Evolutionary conservation across 768 basidiomycete genomes (phyloP).

Genomic region (Pholiota microspora): DNA sequence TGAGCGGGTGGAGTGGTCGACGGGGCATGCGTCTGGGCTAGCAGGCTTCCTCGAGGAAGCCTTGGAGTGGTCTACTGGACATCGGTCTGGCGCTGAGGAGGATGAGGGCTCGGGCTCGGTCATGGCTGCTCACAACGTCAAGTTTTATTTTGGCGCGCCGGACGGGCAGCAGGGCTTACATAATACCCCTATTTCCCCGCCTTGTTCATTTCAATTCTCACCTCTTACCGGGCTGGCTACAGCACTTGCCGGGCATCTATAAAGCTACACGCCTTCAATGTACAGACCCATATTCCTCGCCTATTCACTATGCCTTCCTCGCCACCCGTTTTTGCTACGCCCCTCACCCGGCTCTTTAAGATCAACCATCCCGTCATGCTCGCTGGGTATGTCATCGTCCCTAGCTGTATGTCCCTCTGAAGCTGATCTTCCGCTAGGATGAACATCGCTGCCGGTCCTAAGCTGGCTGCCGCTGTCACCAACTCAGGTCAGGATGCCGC

Average conservation of each 20-base stretch:
- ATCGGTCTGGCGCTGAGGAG: constrained; percentile 32
- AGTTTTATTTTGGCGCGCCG: constrained; percentile 13
- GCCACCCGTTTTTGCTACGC: constrained; percentile 62
- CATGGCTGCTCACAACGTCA: constrained; percentile 29
- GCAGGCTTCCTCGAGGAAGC: neutral
- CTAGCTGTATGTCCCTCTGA: neutral
- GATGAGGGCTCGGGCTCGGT: constrained; percentile 19
- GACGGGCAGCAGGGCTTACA: constrained; percentile 15
- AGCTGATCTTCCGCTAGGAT: constrained; percentile 43
- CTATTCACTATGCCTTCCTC: constrained; percentile 61
- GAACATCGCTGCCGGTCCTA: constrained; percentile 87
- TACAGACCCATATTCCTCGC: constrained; percentile 9
- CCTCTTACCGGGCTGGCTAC: constrained; percentile 6
- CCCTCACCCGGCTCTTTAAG: constrained; percentile 71
- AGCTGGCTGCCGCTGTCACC: constrained; percentile 86
- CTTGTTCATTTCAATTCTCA: neutral
- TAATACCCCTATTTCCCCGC: constrained; percentile 7
- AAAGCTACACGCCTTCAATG: constrained; percentile 5
- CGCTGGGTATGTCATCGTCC: constrained; percentile 48
- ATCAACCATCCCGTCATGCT: constrained; percentile 86
- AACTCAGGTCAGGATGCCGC: constrained; percentile 57
- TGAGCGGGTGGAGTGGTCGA: constrained; percentile 37
- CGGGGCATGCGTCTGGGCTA: constrained; percentile 33
- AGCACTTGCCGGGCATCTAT: constrained; percentile 4
- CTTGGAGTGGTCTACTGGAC: constrained; percentile 66